Evolutionary conservation across 306 rosid species (phyloP).

Genomic region (Cucurbita argyrosperma): DNA sequence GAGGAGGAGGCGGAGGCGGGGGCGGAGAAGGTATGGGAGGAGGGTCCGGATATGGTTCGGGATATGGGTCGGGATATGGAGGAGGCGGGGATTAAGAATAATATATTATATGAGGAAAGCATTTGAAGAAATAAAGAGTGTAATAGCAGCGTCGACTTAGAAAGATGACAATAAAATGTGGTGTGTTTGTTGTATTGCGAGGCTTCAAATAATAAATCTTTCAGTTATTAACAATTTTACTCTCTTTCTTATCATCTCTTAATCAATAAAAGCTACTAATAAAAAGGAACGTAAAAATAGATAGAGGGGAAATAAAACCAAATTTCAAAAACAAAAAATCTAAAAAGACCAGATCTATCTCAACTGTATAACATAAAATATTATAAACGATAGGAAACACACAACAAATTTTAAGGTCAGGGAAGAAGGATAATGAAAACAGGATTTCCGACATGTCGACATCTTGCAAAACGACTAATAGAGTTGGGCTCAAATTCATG

Average conservation of each 20-base stretch:
- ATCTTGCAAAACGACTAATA: not conserved
- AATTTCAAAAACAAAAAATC: too few species aligned
- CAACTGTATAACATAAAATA: too few species aligned
- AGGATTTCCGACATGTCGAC: not conserved
- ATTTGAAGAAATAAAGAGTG: not conserved
- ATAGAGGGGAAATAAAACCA: too few species aligned
- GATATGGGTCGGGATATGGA: conserved; percentile 6
- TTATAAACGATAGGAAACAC: not conserved
- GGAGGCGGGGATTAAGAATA: conserved; percentile 3
- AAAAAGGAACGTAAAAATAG: too few species aligned
- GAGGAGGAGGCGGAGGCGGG: not conserved
- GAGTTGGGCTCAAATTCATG: not conserved
- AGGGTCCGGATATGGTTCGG: conserved; percentile 1
- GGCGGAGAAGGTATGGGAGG: not conserved
- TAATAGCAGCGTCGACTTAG: not conserved
- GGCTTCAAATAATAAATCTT: not conserved
- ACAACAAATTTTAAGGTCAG: not conserved
- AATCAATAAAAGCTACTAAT: too few species aligned
- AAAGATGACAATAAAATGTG: not conserved
- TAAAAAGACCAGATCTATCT: too few species aligned
- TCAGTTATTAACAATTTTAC: not conserved
- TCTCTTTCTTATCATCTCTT: not conserved
- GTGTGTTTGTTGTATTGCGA: not conserved
- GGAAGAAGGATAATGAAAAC: not conserved
- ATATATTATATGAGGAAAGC: too few species aligned